phyloP scores from a whole-genome alignment of 495 filamentous ascomycete genomes.

The Neurospora pannonica region DNA sequence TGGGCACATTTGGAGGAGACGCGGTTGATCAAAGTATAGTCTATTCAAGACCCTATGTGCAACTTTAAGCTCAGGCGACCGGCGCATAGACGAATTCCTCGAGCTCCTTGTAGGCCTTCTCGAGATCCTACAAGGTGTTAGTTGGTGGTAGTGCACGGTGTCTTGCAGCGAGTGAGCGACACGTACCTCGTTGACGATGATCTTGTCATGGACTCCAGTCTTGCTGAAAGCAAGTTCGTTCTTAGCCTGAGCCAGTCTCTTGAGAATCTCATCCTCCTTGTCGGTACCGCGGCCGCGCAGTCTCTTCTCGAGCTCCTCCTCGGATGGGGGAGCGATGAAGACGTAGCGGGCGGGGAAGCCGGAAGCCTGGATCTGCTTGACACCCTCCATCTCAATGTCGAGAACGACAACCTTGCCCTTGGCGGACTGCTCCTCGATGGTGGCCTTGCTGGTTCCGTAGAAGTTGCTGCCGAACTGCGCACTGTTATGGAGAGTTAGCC shows the following conservation, averaged over 20 bases:
- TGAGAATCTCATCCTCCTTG: conserved; percentile 62
- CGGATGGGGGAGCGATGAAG: conserved; percentile 72
- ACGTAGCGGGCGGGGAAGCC: conserved; percentile 70
- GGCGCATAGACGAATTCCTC: conserved; percentile 50
- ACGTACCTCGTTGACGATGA: conserved; percentile 70
- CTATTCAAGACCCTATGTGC: conserved; percentile 8
- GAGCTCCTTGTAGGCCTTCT: conserved; percentile 71
- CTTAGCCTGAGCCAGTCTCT: conserved; percentile 68
- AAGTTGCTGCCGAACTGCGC: conserved; percentile 79
- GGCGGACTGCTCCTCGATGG: conserved; percentile 63
- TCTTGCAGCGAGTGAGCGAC: not conserved
- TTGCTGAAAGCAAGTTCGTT: conserved; percentile 74
- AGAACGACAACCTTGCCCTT: conserved; percentile 59
- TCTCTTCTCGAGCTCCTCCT: conserved; percentile 65
- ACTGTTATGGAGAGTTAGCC: conserved; percentile 26
- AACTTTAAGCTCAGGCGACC: not conserved
- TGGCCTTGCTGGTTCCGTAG: conserved; percentile 76
- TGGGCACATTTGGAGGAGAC: not conserved
- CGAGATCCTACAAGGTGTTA: conserved; percentile 45
- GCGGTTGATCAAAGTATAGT: not conserved
- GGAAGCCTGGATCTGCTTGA: conserved; percentile 83
- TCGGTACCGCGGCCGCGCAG: conserved; percentile 80
- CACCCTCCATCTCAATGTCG: conserved; percentile 97
- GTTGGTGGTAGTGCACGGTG: not conserved
- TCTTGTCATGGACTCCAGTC: conserved; percentile 69